These are phyloP conservation scores for Colletotrichum horii DNA, from an alignment of 2,329 filamentous ascomycete species.

Conservation along the genomic window DNA sequence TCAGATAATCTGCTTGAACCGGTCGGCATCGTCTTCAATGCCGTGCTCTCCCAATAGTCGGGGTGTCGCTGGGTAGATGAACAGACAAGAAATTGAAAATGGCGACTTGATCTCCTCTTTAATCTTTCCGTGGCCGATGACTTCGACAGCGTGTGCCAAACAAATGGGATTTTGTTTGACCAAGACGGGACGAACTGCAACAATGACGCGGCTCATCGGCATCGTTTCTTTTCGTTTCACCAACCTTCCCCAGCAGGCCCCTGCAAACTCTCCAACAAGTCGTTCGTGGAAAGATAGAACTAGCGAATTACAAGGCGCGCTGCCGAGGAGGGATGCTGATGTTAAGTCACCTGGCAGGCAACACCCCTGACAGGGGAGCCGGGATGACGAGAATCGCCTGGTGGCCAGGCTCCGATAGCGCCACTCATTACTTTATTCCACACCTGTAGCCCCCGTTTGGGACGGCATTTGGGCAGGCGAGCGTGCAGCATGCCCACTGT, in stretches of 20 bases:
- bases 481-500: background rate
- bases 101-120: background rate
- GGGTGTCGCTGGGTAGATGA: background rate
- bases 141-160: background rate
- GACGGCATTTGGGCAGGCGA: background rate
- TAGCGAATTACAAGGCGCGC: background rate
- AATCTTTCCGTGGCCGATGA: background rate
- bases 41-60: background rate
- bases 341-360: background rate
- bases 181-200: background rate
- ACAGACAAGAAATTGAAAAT: background rate
- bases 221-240: slow-evolving; percentile 7
- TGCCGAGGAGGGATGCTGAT: background rate
- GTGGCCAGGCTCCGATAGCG: slow-evolving; percentile 8
- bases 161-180: background rate
- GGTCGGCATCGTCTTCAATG: background rate
- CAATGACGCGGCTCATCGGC: slow-evolving; percentile 2
- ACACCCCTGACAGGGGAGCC: background rate
- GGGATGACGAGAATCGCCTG: background rate
- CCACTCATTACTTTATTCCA: slow-evolving; percentile 2
- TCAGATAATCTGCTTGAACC: background rate
- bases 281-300: background rate
- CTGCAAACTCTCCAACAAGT: background rate
- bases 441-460: background rate
- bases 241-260: background rate